Evolutionary conservation across 208 protist genomes (phyloP).

Genomic region (Borovskyia barvae): DNA sequence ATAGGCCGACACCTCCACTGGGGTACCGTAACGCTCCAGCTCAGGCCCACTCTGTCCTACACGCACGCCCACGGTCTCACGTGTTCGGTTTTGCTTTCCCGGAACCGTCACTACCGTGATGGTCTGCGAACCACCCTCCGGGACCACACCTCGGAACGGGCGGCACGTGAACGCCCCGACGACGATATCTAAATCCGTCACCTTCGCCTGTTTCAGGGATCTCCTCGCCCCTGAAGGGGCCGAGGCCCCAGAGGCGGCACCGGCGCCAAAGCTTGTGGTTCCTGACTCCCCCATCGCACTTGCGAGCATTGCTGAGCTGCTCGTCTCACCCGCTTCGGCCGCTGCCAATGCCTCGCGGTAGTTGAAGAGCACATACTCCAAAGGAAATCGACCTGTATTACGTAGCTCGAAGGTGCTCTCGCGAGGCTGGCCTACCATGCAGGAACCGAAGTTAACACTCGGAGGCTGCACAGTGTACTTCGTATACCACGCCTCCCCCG

Average conservation of each 20-base stretch:
- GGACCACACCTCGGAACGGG: conserved; percentile 64
- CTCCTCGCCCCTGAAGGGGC: conserved; percentile 27
- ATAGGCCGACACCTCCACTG: conserved; percentile 92
- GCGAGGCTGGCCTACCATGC: conserved; percentile 83
- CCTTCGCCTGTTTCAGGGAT: conserved; percentile 14
- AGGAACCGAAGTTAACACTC: conserved; percentile 95
- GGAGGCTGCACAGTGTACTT: conserved; percentile 87
- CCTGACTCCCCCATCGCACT: no score
- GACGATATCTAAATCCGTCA: conserved; percentile 34
- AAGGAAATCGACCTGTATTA: conserved; percentile 88
- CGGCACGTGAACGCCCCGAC: conserved; percentile 79
- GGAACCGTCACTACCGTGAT: conserved; percentile 85
- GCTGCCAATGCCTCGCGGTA: conserved; percentile 38
- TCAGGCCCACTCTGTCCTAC: conserved; percentile 88
- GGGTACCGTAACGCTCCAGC: conserved; percentile 60
- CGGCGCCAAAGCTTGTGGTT: not conserved
- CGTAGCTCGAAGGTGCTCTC: conserved; percentile 83
- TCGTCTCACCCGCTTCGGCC: not conserved
- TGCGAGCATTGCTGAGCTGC: no score
- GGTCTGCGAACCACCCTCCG: conserved; percentile 48
- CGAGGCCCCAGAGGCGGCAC: not conserved
- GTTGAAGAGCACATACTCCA: conserved; percentile 80
- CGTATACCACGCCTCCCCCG: conserved; percentile 89
- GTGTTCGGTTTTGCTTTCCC: conserved; percentile 35
- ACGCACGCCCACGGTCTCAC: conserved; percentile 88